A percentile compares a stretch with the other conserved stretches of the same genome.
Conservation (phyloP, 2,329 filamentous ascomycete genomes). For the Fusarium liriodendri region DNA sequence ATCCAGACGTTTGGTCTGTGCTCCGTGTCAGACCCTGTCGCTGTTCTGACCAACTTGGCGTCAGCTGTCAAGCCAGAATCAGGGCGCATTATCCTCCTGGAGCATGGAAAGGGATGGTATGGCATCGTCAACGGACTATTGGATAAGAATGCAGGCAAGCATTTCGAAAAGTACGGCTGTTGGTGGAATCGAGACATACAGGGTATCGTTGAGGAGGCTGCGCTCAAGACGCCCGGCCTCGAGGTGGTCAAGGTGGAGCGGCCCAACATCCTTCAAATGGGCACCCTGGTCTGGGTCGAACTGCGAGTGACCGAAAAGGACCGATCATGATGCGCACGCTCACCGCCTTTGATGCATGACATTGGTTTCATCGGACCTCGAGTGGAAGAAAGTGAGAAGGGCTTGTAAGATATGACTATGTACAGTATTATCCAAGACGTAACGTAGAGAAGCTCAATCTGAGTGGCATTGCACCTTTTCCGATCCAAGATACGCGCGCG, state of each 20-base stretch:
- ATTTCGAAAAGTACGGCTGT: constrained; percentile 71
- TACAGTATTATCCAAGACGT: constrained; percentile 38
- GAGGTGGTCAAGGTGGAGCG: constrained; percentile 66
- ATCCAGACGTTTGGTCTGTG: constrained; percentile 75
- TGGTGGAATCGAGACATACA: constrained; percentile 77
- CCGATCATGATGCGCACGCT: neutral
- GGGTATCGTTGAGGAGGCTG: constrained; percentile 63
- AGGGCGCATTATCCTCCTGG: constrained; percentile 70
- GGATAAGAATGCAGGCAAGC: constrained; percentile 64
- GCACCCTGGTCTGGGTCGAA: constrained; percentile 70
- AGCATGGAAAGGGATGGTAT: constrained; percentile 70
- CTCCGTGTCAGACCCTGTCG: constrained; percentile 67
- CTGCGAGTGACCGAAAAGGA: constrained; percentile 54
- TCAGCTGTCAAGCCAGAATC: constrained; percentile 62
- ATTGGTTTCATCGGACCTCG: neutral
- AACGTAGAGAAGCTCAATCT: constrained; percentile 35
- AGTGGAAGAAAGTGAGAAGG: constrained; percentile 28
- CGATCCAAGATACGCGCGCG: constrained; percentile 19
- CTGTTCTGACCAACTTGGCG: constrained; percentile 65
- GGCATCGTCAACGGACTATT: constrained; percentile 66
- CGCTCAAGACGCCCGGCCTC: constrained; percentile 60
- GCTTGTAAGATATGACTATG: constrained; percentile 40
- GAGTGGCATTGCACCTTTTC: constrained; percentile 43
- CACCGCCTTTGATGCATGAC: constrained; percentile 1
- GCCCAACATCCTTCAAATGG: constrained; percentile 64